Base-by-base conservation (phyloP, 1,284 basidiomycete genomes). In the Singerocomus inundabilis region DNA sequence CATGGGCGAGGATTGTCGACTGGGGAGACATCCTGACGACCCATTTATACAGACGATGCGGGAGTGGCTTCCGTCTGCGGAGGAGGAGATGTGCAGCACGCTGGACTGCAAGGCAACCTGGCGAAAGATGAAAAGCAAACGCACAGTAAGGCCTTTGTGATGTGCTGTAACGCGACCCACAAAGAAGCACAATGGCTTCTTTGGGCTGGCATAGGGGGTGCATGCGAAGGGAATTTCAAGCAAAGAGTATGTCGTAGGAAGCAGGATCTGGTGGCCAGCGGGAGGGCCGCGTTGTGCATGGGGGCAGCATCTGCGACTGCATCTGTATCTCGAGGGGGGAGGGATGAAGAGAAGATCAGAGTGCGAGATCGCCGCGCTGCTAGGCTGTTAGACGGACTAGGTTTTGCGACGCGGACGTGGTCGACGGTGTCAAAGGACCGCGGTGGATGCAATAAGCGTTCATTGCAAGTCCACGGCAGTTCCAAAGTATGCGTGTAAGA, bases 301-400 rank as follows among this genome's bases (percentile, higher is more conserved):
- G 43, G 44, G 36, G 40, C 33, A 21, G 21, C 21, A 21, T 21
- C 21, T 21, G 21, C 21, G 21, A 4, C 21, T 48, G 45, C 52
- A 53, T 42, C 46, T 57, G 48, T 44, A 33, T 49, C 51, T 49
- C 16, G 47, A 51, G 49, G 34, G 33, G 18, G 12, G 31, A 46
- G 29, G 25, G 36, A 60, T 21, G 21, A 21, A 21, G 21, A 21
- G 51, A 55, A 63, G 65, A 68, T 65, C 55, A 48, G 5, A 16
- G 33, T 46, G 36, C 39, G 54, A 70, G 65, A 67, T 70, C 59
- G 51, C 67, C 59, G 61, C 42, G 15, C 51, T 47, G 51, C 49
- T 48, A 51, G 48, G 52, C 39, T 51, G 40, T 62, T 68, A 57
- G 53, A 52, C 21, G 21, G 21, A 21, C 21, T 21, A 21, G 21